A percentile compares a stretch with the other conserved stretches of the same genome.
These are phyloP conservation scores for Quillaja saponaria DNA, from an alignment of 306 rosid genomes.

Conservation along the genomic window DNA sequence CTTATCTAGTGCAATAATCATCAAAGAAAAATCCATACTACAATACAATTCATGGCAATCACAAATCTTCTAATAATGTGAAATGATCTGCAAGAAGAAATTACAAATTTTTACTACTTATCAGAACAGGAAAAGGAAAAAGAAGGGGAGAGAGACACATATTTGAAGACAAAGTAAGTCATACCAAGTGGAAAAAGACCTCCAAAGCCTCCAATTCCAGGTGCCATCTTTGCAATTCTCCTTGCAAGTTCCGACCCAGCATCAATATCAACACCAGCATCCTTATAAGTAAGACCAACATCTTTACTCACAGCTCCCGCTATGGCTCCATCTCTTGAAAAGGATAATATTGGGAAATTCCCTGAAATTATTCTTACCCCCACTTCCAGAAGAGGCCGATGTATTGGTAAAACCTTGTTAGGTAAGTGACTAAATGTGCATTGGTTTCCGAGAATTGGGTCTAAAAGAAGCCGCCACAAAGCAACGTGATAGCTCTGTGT, in stretches of 20 bases:
- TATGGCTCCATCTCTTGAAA: conserved; percentile 21
- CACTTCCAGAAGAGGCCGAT: conserved; percentile 6
- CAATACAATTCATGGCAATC: no score
- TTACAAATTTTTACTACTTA: no score
- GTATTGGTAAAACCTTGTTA: conserved; percentile 15
- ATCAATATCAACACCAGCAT: conserved; percentile 89
- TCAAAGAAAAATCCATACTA: no score
- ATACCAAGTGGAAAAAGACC: conserved; percentile 86
- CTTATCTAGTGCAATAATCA: no score
- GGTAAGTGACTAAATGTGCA: neutral
- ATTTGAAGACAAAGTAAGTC: conserved; percentile 44
- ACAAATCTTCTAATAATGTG: no score
- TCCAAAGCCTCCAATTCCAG: conserved; percentile 92
- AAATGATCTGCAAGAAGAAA: no score
- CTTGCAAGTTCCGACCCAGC: conserved; percentile 90
- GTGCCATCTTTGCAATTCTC: conserved; percentile 88
- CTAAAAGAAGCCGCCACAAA: conserved; percentile 8
- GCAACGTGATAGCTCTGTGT: conserved; percentile 28
- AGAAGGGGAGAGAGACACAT: neutral
- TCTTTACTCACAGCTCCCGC: conserved; percentile 8
- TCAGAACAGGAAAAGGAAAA: no score
- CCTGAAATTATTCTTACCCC: conserved; percentile 5
- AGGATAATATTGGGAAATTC: conserved; percentile 21
- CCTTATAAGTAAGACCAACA: conserved; percentile 70
- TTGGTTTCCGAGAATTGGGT: conserved; percentile 19